Evolutionary conservation across 192 early-diverging fungal genomes (phyloP), one percentile per base, ranked within the genome.

Genomic region (Coemansia sp.): DNA sequence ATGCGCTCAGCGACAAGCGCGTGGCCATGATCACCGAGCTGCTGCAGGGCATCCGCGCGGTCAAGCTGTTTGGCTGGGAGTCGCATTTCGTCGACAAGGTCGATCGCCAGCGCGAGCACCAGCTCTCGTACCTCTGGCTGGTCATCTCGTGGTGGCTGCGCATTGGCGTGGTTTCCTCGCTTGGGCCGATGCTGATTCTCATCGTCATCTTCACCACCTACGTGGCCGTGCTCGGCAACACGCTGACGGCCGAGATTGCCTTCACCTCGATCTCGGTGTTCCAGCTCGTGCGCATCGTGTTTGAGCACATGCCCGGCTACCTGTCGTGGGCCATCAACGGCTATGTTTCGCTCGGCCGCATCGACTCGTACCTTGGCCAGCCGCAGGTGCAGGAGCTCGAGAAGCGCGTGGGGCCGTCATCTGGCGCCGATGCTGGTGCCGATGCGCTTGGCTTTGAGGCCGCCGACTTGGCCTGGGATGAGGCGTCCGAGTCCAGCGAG

Each of bases 51-150:
- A 96, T 98, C 54, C 86, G 93, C 47, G 90, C 97, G 23, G 88
- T 98, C 58, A 98, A 98, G 71, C 89, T 97, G 70, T 92, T 92
- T 76, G 91, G 89, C 23, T 94, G 92, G 92, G 92, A 93, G 76
- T 61, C 82, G 18, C 84, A 84, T 61, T 94, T 98, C 66, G 62
- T 87, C 50, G 80, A 84, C 21, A 86, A 88, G 52, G 79, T 96
- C 13, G 84, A 86, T 19, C 82, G 79, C 40, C 72, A 85, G 11
- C 86, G 91, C 62, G 87, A 88, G 57, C 76, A 74, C n/a, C 91
- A 94, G 76, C 71, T 93, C 18, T 74, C 68, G 47, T 77, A 79
- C 23, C 76, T 90, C 61, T 77, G 82, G 49, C 69, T 74, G 23
- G 75, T 85, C 9, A 78, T 88, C 45, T 21, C 84, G 18, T 70